phyloP scores from a whole-genome alignment of 208 protist genomes.

The Wallacemonas sp. region DNA sequence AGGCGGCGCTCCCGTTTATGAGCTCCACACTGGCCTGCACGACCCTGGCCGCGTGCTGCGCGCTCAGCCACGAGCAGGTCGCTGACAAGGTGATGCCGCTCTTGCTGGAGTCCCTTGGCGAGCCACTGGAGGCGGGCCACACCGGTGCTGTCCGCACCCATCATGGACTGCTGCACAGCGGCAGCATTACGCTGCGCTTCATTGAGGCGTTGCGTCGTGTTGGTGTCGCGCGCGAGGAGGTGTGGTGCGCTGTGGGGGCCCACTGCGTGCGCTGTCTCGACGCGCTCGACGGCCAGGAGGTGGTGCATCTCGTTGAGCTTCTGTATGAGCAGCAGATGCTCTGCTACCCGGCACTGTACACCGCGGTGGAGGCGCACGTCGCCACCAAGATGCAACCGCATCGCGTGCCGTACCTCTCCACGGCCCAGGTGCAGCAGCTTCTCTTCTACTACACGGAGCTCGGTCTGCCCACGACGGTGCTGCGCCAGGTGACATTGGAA shows the following conservation, averaged over 20 bases:
- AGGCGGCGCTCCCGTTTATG: conserved; percentile 57
- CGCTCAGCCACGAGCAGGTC: conserved; percentile 57
- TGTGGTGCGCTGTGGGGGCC: conserved; percentile 75
- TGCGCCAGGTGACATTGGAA: conserved; percentile 42
- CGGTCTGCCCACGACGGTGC: conserved; percentile 58
- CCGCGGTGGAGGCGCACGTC: conserved; percentile 69
- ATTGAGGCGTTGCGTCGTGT: conserved; percentile 57
- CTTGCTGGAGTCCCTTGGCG: conserved; percentile 36
- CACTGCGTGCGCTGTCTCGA: conserved; percentile 72
- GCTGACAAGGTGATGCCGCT: conserved; percentile 56
- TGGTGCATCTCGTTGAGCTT: conserved; percentile 56
- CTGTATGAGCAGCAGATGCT: conserved; percentile 51
- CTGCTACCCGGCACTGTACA: conserved; percentile 81
- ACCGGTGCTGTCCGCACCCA: neutral
- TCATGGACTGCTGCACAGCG: conserved; percentile 22
- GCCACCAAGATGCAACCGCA: conserved; percentile 21
- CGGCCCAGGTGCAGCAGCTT: conserved; percentile 55
- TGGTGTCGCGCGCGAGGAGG: conserved; percentile 57
- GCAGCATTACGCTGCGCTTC: conserved; percentile 27
- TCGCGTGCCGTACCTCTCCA: conserved; percentile 30
- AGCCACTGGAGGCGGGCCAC: neutral
- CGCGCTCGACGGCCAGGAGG: conserved; percentile 60
- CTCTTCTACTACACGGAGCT: conserved; percentile 71
- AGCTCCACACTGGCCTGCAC: conserved; percentile 45
- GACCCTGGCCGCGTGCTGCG: conserved; percentile 70